These are phyloP conservation scores for Nigrospora sphaerica DNA, from an alignment of 2,329 filamentous ascomycete genomes.

Conservation along the genomic window DNA sequence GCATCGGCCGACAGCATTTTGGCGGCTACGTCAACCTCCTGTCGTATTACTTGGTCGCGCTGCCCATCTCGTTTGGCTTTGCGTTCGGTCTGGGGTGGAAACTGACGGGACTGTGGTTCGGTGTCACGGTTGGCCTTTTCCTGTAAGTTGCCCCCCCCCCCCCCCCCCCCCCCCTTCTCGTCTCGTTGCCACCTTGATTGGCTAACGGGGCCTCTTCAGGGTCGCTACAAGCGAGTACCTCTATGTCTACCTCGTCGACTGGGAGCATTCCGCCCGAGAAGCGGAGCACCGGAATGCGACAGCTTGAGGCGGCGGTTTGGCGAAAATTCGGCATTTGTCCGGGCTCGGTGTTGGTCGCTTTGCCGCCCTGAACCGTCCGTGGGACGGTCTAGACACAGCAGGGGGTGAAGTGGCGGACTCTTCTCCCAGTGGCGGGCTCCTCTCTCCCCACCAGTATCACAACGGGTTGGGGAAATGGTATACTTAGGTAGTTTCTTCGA, in stretches of 20 bases:
- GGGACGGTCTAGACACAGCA: too few relatives aligned
- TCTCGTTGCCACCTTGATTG: neutral
- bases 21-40: slow-evolving; percentile 84
- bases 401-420: too few relatives aligned
- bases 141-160: slow-evolving; percentile 34
- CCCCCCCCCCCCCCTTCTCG: neutral
- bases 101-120: slow-evolving; percentile 74
- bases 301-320: slow-evolving; percentile 21
- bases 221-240: slow-evolving; percentile 46
- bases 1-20: slow-evolving; percentile 81
- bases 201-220: slow-evolving; percentile 18
- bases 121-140: slow-evolving; percentile 65
- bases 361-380: too few relatives aligned
- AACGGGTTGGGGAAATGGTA: too few relatives aligned
- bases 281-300: slow-evolving; percentile 43
- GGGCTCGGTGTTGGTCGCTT: too few relatives aligned
- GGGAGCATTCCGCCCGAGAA: slow-evolving; percentile 45
- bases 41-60: slow-evolving; percentile 77
- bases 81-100: slow-evolving; percentile 74
- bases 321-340: neutral
- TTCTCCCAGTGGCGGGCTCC: too few relatives aligned
- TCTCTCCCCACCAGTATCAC: too few relatives aligned
- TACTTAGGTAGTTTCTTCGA: too few relatives aligned
- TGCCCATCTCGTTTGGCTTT: slow-evolving; percentile 75
- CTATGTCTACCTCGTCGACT: slow-evolving; percentile 45